Evolutionary conservation across 2,329 filamentous ascomycete genomes (phyloP).

Genomic region (Reticulascus tulasneorum): DNA sequence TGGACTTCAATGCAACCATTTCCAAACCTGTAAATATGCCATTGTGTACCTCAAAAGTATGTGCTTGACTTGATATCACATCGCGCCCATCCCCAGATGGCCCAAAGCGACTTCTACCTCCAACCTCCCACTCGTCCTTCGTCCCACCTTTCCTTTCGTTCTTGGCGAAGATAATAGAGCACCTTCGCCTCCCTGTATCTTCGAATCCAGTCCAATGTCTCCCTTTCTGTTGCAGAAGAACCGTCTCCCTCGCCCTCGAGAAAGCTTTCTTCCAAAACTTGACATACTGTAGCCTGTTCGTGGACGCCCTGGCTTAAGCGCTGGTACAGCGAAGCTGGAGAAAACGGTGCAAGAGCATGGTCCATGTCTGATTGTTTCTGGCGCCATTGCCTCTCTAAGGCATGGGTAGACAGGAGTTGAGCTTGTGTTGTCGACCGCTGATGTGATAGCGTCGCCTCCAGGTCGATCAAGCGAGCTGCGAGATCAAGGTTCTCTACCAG

Average conservation of each 20-base stretch:
- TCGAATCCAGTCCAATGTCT: slow-evolving; percentile 80
- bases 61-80: too few relatives aligned
- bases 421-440: slow-evolving; percentile 72
- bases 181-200: slow-evolving; percentile 77
- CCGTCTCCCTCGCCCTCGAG: slow-evolving; percentile 54
- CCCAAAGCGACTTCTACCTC: slow-evolving; percentile 62
- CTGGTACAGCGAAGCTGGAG: slow-evolving; percentile 82
- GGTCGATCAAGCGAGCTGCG: slow-evolving; percentile 56
- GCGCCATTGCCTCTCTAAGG: slow-evolving; percentile 88
- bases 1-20: too few relatives aligned
- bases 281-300: slow-evolving; percentile 78
- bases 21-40: too few relatives aligned
- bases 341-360: slow-evolving; percentile 75
- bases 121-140: slow-evolving; percentile 93
- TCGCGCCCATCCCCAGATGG: too few relatives aligned
- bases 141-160: slow-evolving; percentile 91
- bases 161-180: slow-evolving; percentile 72
- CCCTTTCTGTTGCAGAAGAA: slow-evolving; percentile 65
- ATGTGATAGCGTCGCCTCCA: slow-evolving; percentile 53
- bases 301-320: slow-evolving; percentile 69
- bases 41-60: too few relatives aligned
- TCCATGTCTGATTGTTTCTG: slow-evolving; percentile 89
- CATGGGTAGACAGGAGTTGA: slow-evolving; percentile 76
- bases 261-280: slow-evolving; percentile 89
- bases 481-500: slow-evolving; percentile 70